Percentiles rank a stretch among this genome's conserved stretches.
These are phyloP conservation scores for Mycena galericulata DNA, from an alignment of 768 basidiomycete genomes.

Conservation along the genomic window DNA sequence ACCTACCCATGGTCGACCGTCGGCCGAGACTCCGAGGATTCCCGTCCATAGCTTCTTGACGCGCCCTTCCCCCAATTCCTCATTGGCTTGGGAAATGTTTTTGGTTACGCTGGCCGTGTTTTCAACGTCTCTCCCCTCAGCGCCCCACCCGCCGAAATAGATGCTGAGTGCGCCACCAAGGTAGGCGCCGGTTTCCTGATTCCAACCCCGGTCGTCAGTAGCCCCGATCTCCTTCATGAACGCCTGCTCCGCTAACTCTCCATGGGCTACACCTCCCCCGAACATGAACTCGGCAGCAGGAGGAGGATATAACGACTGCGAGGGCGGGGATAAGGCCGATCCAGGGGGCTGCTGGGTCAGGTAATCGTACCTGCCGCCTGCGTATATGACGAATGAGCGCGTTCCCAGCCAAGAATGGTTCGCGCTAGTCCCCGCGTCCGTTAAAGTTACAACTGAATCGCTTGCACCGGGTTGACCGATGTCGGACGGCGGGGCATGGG, in stretches of 20 bases:
- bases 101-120: background rate
- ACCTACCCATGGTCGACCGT: constrained; percentile 64
- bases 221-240: constrained; percentile 30
- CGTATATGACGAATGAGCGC: constrained; percentile 58
- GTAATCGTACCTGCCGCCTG: constrained; percentile 59
- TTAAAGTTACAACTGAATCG: constrained; percentile 17
- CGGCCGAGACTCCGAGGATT: constrained; percentile 57
- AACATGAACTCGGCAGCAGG: constrained; percentile 56
- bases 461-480: background rate
- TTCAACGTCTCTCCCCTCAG: constrained; percentile 53
- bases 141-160: constrained; percentile 54
- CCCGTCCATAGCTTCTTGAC: constrained; percentile 65
- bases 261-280: constrained; percentile 56
- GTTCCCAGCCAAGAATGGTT: constrained; percentile 38
- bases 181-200: constrained; percentile 52
- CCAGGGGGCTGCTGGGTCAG: constrained; percentile 58
- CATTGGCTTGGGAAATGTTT: constrained; percentile 37
- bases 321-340: too few species aligned
- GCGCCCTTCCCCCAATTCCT: constrained; percentile 46
- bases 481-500: background rate
- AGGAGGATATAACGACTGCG: constrained; percentile 10
- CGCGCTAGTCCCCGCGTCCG: background rate
- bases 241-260: constrained; percentile 15
- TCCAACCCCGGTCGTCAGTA: constrained; percentile 28
- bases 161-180: constrained; percentile 60